Conservation (phyloP, 257 asterid species). For the Petunia axillaris region DNA sequence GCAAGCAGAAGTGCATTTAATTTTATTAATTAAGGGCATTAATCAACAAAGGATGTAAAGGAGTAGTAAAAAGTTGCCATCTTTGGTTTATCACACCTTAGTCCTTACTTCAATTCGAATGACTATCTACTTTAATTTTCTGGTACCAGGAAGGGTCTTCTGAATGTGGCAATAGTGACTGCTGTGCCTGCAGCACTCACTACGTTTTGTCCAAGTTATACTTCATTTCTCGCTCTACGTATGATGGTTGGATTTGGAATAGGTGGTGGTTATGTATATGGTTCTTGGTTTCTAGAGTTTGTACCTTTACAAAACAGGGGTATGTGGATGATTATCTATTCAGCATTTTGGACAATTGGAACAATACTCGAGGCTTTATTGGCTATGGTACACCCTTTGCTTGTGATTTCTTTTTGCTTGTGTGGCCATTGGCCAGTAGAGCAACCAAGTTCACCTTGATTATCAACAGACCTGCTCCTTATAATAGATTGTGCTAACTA, state of each 20-base stretch:
- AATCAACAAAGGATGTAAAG: no score
- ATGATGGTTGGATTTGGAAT: slow-evolving; percentile 73
- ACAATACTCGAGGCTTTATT: slow-evolving; percentile 74
- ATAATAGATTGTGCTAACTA: no score
- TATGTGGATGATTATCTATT: slow-evolving; percentile 73
- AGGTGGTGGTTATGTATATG: slow-evolving; percentile 84
- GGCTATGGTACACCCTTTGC: slow-evolving; percentile 64
- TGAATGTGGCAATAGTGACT: slow-evolving; percentile 65
- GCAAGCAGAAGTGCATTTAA: no score
- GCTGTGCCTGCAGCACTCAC: slow-evolving; percentile 58
- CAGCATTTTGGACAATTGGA: slow-evolving; percentile 79
- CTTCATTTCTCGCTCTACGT: slow-evolving; percentile 53
- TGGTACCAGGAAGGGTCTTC: slow-evolving; percentile 67
- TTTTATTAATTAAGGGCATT: no score
- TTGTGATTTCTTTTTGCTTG: no score
- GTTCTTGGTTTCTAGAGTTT: slow-evolving; percentile 88
- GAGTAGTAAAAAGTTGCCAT: no score
- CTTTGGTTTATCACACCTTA: no score
- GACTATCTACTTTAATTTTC: slow-evolving; percentile 24
- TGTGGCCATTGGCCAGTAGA: no score
- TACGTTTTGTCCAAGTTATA: slow-evolving; percentile 66
- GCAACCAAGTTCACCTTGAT: no score
- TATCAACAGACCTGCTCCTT: no score
- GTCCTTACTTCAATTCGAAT: not conserved
- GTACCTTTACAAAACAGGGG: slow-evolving; percentile 74